Percentiles rank a stretch among this genome's conserved stretches.
phyloP scores from a whole-genome alignment of 164 flowering plant genomes.

The Euptelea pleiosperma region DNA sequence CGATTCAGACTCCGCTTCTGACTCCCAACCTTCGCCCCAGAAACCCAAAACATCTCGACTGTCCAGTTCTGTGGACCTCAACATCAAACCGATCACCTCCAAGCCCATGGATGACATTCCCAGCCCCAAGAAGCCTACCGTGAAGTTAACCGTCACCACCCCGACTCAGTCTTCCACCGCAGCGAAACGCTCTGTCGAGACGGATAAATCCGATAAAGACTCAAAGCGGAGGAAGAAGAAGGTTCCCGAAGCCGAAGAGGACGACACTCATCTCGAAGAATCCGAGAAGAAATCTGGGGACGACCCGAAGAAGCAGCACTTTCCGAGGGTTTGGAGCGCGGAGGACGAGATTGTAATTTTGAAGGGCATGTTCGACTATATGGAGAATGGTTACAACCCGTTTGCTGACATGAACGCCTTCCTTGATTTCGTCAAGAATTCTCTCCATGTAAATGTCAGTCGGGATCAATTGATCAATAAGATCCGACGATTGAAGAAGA shows the following conservation, averaged over 20 bases:
- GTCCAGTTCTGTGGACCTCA: slow-evolving; percentile 6
- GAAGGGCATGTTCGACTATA: slow-evolving; percentile 35
- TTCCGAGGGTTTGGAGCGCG: slow-evolving; percentile 35
- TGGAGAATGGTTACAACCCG: slow-evolving; percentile 27
- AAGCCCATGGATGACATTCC: slow-evolving; percentile 32
- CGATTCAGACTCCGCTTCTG: slow-evolving; percentile 23
- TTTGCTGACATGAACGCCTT: slow-evolving; percentile 21
- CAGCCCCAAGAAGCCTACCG: slow-evolving; percentile 13
- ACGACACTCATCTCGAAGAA: neutral
- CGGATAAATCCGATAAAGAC: neutral
- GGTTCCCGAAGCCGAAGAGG: neutral
- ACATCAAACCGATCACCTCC: slow-evolving; percentile 30
- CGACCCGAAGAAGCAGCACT: slow-evolving; percentile 9
- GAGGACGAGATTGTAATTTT: slow-evolving; percentile 45
- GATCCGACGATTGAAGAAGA: slow-evolving; percentile 41
- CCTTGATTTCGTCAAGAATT: slow-evolving; percentile 28
- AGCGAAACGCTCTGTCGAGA: neutral
- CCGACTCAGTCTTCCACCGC: no score
- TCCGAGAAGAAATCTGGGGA: neutral
- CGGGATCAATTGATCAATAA: slow-evolving; percentile 35
- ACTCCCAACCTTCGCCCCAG: slow-evolving; percentile 12
- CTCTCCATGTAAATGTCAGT: slow-evolving; percentile 16
- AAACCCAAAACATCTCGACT: neutral
- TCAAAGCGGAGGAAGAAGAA: slow-evolving; percentile 1
- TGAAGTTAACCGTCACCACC: neutral